phyloP scores from a whole-genome alignment of 2,329 filamentous ascomycete species.

The Clathrospora elynae region DNA sequence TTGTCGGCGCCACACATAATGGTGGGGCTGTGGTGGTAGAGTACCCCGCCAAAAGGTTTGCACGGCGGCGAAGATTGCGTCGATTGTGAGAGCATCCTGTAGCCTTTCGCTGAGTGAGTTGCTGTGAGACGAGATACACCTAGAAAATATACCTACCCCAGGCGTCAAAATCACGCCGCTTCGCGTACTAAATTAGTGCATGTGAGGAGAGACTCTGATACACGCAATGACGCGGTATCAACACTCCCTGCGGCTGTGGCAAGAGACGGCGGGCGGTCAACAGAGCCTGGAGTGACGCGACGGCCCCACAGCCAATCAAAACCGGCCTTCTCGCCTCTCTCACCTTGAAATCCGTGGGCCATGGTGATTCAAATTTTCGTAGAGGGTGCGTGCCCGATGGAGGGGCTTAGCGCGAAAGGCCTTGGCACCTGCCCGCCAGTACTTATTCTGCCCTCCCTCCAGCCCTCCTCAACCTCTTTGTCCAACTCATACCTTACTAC shows the following conservation, averaged over 20 bases:
- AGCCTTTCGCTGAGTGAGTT: neutral
- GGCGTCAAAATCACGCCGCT: too few relatives aligned
- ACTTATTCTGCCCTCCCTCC: slow-evolving; percentile 16
- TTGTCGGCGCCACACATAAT: slow-evolving; percentile 11
- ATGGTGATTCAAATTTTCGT: slow-evolving; percentile 21
- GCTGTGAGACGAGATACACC: neutral
- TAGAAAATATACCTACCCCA: neutral
- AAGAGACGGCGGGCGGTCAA: slow-evolving; percentile 25
- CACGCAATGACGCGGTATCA: slow-evolving; percentile 14
- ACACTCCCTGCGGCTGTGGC: slow-evolving; percentile 34
- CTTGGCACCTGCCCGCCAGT: slow-evolving; percentile 11
- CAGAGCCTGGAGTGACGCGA: slow-evolving; percentile 8
- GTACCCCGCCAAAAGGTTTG: slow-evolving; percentile 25
- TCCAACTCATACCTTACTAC: slow-evolving; percentile 22
- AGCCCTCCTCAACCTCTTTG: slow-evolving; percentile 18
- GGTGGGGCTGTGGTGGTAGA: slow-evolving; percentile 20
- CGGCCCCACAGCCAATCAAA: slow-evolving; percentile 18
- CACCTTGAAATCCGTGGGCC: slow-evolving; percentile 15
- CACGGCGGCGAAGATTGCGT: slow-evolving; percentile 13
- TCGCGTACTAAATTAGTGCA: neutral
- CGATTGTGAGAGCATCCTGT: slow-evolving; percentile 3
- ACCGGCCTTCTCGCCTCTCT: slow-evolving; percentile 14
- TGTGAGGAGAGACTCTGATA: neutral
- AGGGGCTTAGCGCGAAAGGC: slow-evolving; percentile 18
- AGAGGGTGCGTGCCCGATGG: slow-evolving; percentile 20